Percentiles rank a stretch among this genome's conserved stretches.
phyloP scores from a whole-genome alignment of 2,329 filamentous ascomycete species.

The Fusarium sambucinum region DNA sequence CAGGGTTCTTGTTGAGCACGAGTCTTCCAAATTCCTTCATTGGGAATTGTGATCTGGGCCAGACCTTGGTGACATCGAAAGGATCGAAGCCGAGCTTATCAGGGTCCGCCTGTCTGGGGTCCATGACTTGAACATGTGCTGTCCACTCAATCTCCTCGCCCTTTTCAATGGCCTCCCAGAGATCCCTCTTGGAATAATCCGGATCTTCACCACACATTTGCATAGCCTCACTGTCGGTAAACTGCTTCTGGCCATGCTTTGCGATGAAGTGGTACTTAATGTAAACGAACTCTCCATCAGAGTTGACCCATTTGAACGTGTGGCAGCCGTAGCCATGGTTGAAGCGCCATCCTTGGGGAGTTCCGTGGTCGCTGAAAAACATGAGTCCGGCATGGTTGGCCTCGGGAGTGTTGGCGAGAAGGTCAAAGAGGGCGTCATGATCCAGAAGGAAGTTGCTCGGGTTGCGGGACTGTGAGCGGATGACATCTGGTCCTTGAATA shows the following conservation, averaged over 20 bases:
- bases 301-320: constrained; percentile 17
- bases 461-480: constrained; percentile 15
- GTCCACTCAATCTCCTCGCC: constrained; percentile 21
- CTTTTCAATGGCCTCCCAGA: constrained; percentile 16
- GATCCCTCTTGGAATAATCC: constrained; percentile 11
- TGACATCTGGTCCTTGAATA: constrained; percentile 15
- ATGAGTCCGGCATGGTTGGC: constrained; percentile 9
- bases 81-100: constrained; percentile 12
- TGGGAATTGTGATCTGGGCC: constrained; percentile 1
- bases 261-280: constrained; percentile 23
- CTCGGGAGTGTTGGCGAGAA: constrained; percentile 3
- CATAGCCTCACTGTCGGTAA: constrained; percentile 12
- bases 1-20: constrained; percentile 14
- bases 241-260: constrained; percentile 18
- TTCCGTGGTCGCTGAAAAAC: constrained; percentile 20
- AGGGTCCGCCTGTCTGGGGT: constrained; percentile 13
- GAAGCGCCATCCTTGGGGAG: constrained; percentile 16
- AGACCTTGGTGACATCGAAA: constrained; percentile 14
- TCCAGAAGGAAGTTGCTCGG: constrained; percentile 14
- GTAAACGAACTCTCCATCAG: constrained; percentile 11
- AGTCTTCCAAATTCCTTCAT: constrained; percentile 22
- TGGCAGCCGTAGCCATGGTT: constrained; percentile 18
- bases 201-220: constrained; percentile 19
- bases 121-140: constrained; percentile 11
- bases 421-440: constrained; percentile 10